Conservation (phyloP, 129 eudicot species). For the carrot (Daucus carota) region DNA sequence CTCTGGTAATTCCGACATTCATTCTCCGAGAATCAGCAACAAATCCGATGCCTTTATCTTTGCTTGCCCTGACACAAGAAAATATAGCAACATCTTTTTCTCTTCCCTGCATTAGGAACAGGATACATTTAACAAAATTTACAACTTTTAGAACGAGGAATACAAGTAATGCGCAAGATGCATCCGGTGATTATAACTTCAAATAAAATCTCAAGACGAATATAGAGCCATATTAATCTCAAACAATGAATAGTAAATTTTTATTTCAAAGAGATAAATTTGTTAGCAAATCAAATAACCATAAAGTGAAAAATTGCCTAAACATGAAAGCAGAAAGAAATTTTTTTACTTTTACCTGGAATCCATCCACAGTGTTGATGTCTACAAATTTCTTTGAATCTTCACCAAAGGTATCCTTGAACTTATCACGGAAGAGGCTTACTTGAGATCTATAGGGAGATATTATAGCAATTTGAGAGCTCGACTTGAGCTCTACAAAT, state of each 20-base stretch:
- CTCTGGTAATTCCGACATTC: slow-evolving; percentile 99
- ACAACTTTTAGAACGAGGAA: background rate
- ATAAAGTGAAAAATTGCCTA: background rate
- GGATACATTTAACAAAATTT: background rate
- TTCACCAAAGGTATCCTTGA: slow-evolving; percentile 59
- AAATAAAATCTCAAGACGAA: background rate
- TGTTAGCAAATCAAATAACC: background rate
- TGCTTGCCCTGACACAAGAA: slow-evolving; percentile 85
- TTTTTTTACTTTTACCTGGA: slow-evolving; percentile 44
- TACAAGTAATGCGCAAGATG: background rate
- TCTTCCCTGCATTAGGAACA: slow-evolving; percentile 49
- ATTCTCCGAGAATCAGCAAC: slow-evolving; percentile 81
- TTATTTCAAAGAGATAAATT: background rate
- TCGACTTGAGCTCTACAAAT: slow-evolving; percentile 82
- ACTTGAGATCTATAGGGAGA: slow-evolving; percentile 84
- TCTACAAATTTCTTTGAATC: slow-evolving; percentile 80
- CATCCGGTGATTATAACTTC: background rate
- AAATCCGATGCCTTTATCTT: slow-evolving; percentile 72
- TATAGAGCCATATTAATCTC: background rate
- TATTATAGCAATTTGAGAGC: slow-evolving; percentile 71
- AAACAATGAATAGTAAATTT: background rate
- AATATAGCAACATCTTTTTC: slow-evolving; percentile 96
- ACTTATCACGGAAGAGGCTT: slow-evolving; percentile 51
- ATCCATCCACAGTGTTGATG: slow-evolving; percentile 93
- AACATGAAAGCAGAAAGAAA: background rate